These are phyloP conservation scores for Flammula alnicola DNA, from an alignment of 1,284 basidiomycete species.

Conservation along the genomic window DNA sequence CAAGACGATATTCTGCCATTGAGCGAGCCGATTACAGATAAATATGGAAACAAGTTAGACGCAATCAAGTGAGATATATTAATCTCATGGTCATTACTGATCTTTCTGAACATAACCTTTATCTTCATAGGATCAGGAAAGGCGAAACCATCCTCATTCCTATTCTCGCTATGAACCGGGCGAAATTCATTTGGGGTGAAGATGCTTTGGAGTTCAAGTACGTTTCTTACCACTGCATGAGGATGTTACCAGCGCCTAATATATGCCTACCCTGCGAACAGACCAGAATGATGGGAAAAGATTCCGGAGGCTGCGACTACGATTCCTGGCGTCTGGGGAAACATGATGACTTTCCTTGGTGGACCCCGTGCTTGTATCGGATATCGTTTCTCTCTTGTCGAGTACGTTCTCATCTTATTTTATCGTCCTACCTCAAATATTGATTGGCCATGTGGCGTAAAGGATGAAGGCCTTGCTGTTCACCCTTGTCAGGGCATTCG, in stretches of 20 bases:
- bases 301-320: conserved; percentile 45
- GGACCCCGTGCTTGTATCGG: conserved; percentile 70
- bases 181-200: conserved; percentile 56
- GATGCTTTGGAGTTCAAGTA: conserved; percentile 58
- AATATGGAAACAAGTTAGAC: conserved; percentile 41
- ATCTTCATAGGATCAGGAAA: conserved; percentile 37
- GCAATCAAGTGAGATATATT: conserved; percentile 37
- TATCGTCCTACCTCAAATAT: not conserved
- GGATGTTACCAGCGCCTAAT: not conserved
- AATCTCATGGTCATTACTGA: not conserved
- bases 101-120: no score
- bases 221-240: conserved; percentile 17
- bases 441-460: not conserved
- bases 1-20: conserved; percentile 67
- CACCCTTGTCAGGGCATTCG: conserved; percentile 58
- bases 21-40: conserved; percentile 45
- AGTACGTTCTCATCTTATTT: conserved; percentile 37
- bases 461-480: conserved; percentile 63
- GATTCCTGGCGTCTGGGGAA: conserved; percentile 64
- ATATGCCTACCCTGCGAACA: conserved; percentile 4
- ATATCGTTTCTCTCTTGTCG: conserved; percentile 56
- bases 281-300: conserved; percentile 64
- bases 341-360: conserved; percentile 63
- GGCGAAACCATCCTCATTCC: conserved; percentile 53
- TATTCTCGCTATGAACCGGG: conserved; percentile 50